phyloP scores from a whole-genome alignment of 2,329 filamentous ascomycete species.

The Colletotrichum tropicicola region DNA sequence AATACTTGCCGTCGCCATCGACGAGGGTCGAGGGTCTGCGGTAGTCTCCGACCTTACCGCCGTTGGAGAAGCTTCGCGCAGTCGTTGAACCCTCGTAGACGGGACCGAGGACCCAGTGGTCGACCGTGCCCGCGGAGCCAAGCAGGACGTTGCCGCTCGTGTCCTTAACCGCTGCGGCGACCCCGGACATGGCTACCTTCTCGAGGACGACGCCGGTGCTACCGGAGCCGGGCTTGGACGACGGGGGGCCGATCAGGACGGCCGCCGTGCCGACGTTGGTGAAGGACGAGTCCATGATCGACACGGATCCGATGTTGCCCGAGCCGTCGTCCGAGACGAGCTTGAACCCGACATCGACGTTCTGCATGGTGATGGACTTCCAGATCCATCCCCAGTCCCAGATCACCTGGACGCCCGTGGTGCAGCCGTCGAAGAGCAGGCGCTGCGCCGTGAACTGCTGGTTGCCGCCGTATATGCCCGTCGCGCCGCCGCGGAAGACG shows the following conservation, averaged over 20 bases:
- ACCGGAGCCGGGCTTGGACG: background rate
- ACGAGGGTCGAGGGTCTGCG: conserved; percentile 1
- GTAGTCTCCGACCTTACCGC: conserved; percentile 20
- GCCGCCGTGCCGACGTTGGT: conserved; percentile 23
- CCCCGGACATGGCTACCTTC: conserved; percentile 58
- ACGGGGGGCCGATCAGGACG: conserved; percentile 1
- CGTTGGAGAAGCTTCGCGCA: background rate
- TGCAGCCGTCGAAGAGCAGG: conserved; percentile 5
- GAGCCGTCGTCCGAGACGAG: background rate
- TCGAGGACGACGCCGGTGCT: conserved; percentile 57
- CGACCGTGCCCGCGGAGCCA: conserved; percentile 2
- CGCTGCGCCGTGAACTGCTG: conserved; percentile 23
- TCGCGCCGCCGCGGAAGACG: conserved; percentile 66
- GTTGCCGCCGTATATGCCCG: conserved; percentile 45
- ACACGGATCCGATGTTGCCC: conserved; percentile 25
- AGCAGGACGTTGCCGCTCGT: conserved; percentile 23
- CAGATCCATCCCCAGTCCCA: conserved; percentile 32
- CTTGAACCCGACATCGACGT: conserved; percentile 10
- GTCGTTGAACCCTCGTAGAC: conserved; percentile 26
- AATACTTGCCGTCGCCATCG: conserved; percentile 42
- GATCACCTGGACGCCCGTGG: conserved; percentile 14
- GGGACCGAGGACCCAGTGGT: conserved; percentile 31
- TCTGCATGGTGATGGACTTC: conserved; percentile 21
- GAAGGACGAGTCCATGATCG: conserved; percentile 31
- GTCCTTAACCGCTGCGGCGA: conserved; percentile 31